These are phyloP conservation scores for Pelargonium australe DNA, from an alignment of 441 rosid species.

Conservation along the genomic window DNA sequence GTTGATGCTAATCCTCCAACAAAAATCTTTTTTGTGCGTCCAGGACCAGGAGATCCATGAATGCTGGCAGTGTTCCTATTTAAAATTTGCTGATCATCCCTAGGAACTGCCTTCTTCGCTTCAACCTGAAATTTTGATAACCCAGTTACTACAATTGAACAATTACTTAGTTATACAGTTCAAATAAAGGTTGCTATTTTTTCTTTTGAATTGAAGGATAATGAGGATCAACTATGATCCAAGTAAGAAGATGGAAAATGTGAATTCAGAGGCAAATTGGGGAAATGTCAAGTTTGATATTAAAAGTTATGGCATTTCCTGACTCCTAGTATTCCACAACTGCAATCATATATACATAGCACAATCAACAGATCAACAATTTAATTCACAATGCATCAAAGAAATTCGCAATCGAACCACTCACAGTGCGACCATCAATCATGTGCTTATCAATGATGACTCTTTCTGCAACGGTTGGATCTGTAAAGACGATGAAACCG, in stretches of 20 bases:
- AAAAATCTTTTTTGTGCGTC: constrained; percentile 57
- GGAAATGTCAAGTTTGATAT: not conserved
- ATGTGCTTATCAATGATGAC: constrained; percentile 67
- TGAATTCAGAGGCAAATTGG: constrained; percentile 6
- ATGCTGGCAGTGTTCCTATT: constrained; percentile 36
- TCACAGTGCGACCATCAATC: constrained; percentile 67
- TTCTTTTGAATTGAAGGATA: not conserved
- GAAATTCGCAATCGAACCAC: constrained; percentile 22
- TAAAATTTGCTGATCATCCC: constrained; percentile 54
- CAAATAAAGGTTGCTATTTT: not conserved
- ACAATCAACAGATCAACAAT: constrained; percentile 9
- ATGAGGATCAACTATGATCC: constrained; percentile 2
- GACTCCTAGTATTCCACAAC: constrained; percentile 7
- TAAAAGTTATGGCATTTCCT: not conserved
- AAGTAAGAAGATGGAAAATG: not conserved
- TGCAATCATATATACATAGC: constrained; percentile 13
- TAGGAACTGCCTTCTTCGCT: constrained; percentile 69
- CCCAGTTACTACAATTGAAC: constrained; percentile 16
- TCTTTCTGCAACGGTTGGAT: constrained; percentile 64
- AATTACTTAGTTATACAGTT: constrained; percentile 14
- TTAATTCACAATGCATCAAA: constrained; percentile 15
- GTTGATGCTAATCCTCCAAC: constrained; percentile 68
- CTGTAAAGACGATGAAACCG: constrained; percentile 58
- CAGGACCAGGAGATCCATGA: constrained; percentile 38
- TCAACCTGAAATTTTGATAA: constrained; percentile 46